Evolutionary conservation across 148 eudicot species (phyloP), one percentile per base, ranked within the genome.

Genomic region (Arbutus unedo): DNA sequence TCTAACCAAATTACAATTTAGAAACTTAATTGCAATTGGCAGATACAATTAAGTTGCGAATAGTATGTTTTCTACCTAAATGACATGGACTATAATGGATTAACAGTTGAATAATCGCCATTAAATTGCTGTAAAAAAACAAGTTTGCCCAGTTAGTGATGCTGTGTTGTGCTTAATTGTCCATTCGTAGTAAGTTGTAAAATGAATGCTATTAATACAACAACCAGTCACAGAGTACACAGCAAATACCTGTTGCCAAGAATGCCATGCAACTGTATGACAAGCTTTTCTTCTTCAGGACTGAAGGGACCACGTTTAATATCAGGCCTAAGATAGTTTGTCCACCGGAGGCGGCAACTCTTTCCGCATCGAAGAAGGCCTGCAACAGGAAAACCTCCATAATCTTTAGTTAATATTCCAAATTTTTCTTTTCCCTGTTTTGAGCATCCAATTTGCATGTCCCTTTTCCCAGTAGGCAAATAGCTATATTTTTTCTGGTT

Each of bases 261-360:
- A 80, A 92, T 90, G 50, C 88, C 93, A 79, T 92, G 95, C 57
- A 92, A 82, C 82, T 92, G 93, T 48, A 92, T 91, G 53, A 92
- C 93, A 62, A 91, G 93, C 78, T 91, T 92, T 55, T 92, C 93
- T 57, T 92, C 95, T 73, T 92, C 93, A n/a, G 83, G 80, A 79
- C 88, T 92, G 67, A 91, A 92, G 19, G 93, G 93, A n/a, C 95
- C 93, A 23, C 95, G 95, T 77, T 89, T 91, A 19, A 92, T 92
- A 51, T 92, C 93, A 19, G 95, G 92, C 83, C 93, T 87, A 2
- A 92, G 90, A 76, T 92, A 92, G 83, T 92, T 92, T 70, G 92
- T 91, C 95, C 95, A 92, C 15, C 95, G 91, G 62, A 92, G 95
- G 21, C 93, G 82, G 83, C 95, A 92, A 87, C 95, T 92, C 85